Base-by-base conservation (phyloP, 1,284 basidiomycete genomes). In the Amylostereum areolatum region DNA sequence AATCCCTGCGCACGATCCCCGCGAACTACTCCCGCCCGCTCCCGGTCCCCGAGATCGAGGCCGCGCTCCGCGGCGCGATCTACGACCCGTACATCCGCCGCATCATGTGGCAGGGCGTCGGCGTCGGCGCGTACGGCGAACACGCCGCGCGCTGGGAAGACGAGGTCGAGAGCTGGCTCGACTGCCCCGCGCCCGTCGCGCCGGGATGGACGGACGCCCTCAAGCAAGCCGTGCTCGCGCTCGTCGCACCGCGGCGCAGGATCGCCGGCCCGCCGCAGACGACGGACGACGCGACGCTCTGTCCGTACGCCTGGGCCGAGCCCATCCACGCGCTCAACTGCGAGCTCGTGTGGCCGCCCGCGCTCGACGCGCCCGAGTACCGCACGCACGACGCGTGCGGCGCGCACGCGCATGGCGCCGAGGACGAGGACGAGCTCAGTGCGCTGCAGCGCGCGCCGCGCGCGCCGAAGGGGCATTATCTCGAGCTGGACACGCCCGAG, bases 11-110 rank as follows among this genome's bases (percentile, higher is more conserved):
- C 35, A 78, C 79, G 28, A 74, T 90, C 0, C 77, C 85, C 0
- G 54, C 59, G 35, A 94, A 94, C 66, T 95, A 97, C 63, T 82
- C 85, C 2, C 66, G 59, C 0, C 88, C 84, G 1, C 72, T 94
- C 0, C 81, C 86, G 0, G 69, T 72, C 27, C 66, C 68, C 2
- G 73, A 81, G 42, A 77, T 96, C 55, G 93, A 96, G 65, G 66
- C 66, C 33, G 70, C 82, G n/a, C 75, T 96, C 8, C 80, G 78
- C 18, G 89, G 84, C 11, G 78, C 88, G 4, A 89, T 90, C 59
- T 96, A 95, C 63, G 92, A 96, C 67, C 79, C 91, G 0, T 94
- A 89, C 66, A 75, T 96, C 49, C 85, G 93, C 29, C 90, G 84
- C 54, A 81, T 96, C 55, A 80, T 94, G 61, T 82, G 79, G 74